Evolutionary conservation across 345 rosid genomes (phyloP).

Genomic region (Citrus unshiu): DNA sequence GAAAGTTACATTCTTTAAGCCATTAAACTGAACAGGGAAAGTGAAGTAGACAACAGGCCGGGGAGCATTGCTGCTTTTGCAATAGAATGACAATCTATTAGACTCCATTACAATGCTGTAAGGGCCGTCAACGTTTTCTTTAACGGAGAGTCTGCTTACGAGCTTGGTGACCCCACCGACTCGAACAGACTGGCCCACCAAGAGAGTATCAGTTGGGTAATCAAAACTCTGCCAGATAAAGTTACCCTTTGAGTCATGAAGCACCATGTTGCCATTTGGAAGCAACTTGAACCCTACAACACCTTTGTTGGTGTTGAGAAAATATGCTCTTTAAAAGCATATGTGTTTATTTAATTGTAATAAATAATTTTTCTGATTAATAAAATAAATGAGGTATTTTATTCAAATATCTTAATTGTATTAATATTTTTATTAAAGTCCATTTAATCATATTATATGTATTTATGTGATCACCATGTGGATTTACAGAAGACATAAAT

Average conservation of each 20-base stretch:
- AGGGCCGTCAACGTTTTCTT: conserved; percentile 33
- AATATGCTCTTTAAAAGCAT: too few species aligned
- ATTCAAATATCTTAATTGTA: too few species aligned
- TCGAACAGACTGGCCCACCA: conserved; percentile 39
- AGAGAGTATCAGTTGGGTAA: conserved; percentile 45
- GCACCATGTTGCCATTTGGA: conserved; percentile 50
- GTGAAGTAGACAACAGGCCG: conserved; percentile 30
- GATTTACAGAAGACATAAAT: too few species aligned
- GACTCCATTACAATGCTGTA: conserved; percentile 55
- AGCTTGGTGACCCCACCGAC: conserved; percentile 31
- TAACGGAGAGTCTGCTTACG: conserved; percentile 42
- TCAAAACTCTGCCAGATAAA: conserved; percentile 58
- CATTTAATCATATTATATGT: too few species aligned
- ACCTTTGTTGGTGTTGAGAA: too few species aligned
- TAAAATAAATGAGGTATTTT: too few species aligned
- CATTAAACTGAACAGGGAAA: background rate
- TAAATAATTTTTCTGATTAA: too few species aligned
- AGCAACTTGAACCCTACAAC: conserved; percentile 46
- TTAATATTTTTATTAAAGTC: too few species aligned
- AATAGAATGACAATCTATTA: conserved; percentile 33
- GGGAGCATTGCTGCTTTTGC: conserved; percentile 22
- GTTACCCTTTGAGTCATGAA: conserved; percentile 38
- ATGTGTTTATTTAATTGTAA: too few species aligned
- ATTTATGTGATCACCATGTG: too few species aligned
- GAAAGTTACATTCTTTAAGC: conserved; percentile 20